Evolutionary conservation across 164 flowering plant species (phyloP), one percentile per base, ranked within the genome.

Genomic region (Magnolia sinica): DNA sequence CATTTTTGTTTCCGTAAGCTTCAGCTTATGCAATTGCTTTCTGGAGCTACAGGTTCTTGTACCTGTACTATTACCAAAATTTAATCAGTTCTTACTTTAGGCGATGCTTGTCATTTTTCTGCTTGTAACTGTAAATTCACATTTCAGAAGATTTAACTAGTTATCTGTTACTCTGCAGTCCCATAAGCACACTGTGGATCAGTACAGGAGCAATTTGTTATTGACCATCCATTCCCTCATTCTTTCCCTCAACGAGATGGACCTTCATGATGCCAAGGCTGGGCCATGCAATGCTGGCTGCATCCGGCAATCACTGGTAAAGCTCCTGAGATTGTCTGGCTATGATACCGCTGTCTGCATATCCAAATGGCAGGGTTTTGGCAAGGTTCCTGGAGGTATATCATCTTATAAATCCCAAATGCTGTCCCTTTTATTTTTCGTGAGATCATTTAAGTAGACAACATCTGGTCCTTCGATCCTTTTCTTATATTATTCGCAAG

Each of bases 361-460:
- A 11, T 79, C 95, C 58, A 88, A 85, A 73, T 95, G 98, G 98
- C 91, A 84, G 82, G 87, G 86, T 27, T 74, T 78, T 74, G 87
- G 90, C 80, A 95, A 91, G 79, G 96, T 93, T 59, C 98, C 98
- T 78, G 97, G 97, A 86, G 98, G 97, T 93, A 92, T 73, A 75
- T 55, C 8, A 22, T 13, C 24, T 18, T 55, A 58, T 8, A 5
- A 50, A 1, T 4, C 11, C 49, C 3, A 37, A 20, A 50, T 70
- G 22, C 65, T 7, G 3, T 55, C 19, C 13, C 13, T 55, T 55
- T 11, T 55, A 1, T 55, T 55, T 55, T 11, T 55, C 16, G 9
- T 16, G 18, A 55, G 11, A 16, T 16, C 61, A 16, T 8, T 10
- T 55, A 7, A 55, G 61, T 55, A 55, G 61, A 55, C 14, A 55